These are phyloP conservation scores for Nigrograna mackinnonii DNA, from an alignment of 2,329 filamentous ascomycete genomes.

Conservation along the genomic window DNA sequence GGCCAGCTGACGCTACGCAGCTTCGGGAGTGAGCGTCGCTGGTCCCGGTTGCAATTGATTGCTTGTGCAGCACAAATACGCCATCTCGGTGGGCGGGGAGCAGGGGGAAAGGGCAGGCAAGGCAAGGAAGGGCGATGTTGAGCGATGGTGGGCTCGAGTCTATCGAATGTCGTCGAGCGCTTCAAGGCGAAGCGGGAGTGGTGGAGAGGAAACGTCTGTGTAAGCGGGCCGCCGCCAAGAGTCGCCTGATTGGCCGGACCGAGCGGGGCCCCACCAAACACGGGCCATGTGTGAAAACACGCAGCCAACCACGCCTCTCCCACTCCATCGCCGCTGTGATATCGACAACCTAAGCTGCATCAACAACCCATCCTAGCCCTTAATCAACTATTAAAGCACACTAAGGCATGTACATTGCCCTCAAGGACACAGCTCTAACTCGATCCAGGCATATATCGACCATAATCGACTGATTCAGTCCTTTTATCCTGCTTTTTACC, in stretches of 20 bases:
- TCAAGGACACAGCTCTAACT: too few species aligned
- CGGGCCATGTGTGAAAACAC: slow-evolving; percentile 29
- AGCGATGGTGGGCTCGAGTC: slow-evolving; percentile 32
- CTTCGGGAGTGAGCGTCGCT: slow-evolving; percentile 27
- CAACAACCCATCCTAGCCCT: neutral
- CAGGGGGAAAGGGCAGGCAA: slow-evolving; percentile 10
- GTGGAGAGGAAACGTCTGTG: slow-evolving; percentile 30
- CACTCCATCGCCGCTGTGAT: neutral
- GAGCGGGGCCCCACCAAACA: slow-evolving; percentile 23
- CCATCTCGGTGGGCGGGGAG: slow-evolving; percentile 30
- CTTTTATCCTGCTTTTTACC: slow-evolving; percentile 15
- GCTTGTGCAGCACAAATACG: slow-evolving; percentile 30
- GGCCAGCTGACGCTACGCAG: slow-evolving; percentile 18
- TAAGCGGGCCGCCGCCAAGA: slow-evolving; percentile 20
- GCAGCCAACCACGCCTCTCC: slow-evolving; percentile 20
- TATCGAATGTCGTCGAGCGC: slow-evolving; percentile 41
- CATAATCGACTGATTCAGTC: slow-evolving; percentile 7
- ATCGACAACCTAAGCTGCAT: slow-evolving; percentile 1
- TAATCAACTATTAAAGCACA: too few species aligned
- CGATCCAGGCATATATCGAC: too few species aligned
- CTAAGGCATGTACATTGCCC: too few species aligned
- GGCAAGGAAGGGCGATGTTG: slow-evolving; percentile 2
- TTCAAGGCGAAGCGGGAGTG: slow-evolving; percentile 36
- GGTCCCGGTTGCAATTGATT: slow-evolving; percentile 33
- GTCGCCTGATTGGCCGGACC: slow-evolving; percentile 20